Evolutionary conservation across 371 early-diverging fungal genomes (phyloP).

Genomic region (Mortierella sp.): DNA sequence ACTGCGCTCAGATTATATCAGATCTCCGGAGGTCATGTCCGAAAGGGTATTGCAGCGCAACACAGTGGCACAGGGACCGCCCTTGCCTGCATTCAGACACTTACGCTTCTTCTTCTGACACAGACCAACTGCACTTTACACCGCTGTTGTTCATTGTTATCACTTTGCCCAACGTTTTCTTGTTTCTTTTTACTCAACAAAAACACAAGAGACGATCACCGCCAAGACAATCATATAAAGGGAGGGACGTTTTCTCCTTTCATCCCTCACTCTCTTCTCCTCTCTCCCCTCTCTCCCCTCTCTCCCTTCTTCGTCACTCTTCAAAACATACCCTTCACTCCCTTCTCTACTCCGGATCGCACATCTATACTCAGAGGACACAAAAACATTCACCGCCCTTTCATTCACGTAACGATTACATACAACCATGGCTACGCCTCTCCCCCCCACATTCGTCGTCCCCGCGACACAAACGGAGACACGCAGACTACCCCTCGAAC

Average conservation of each 20-base stretch:
- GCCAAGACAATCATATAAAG: not conserved
- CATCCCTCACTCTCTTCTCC: not conserved
- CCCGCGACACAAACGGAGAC: constrained; percentile 24
- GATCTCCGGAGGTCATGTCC: constrained; percentile 5
- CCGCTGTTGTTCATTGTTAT: not conserved
- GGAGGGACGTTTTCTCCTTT: not conserved
- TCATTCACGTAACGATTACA: not conserved
- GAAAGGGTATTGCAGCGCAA: not conserved
- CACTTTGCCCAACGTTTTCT: not conserved
- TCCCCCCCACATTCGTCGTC: constrained; percentile 25
- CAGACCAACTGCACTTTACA: not conserved
- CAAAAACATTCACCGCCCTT: not conserved
- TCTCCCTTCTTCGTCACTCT: not conserved
- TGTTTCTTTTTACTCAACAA: not conserved
- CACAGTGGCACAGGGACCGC: not conserved
- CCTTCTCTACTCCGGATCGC: not conserved
- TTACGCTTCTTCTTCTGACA: not conserved
- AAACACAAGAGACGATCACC: not conserved
- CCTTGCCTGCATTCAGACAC: not conserved
- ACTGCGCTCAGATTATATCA: not conserved
- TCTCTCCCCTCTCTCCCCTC: not conserved
- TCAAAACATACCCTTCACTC: not conserved
- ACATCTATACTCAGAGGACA: not conserved
- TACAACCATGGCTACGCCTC: constrained; percentile 21
- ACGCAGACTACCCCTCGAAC: constrained; percentile 22